Evolutionary conservation across 2,329 filamentous ascomycete genomes (phyloP).

Genomic region (Alternaria tenuissima): DNA sequence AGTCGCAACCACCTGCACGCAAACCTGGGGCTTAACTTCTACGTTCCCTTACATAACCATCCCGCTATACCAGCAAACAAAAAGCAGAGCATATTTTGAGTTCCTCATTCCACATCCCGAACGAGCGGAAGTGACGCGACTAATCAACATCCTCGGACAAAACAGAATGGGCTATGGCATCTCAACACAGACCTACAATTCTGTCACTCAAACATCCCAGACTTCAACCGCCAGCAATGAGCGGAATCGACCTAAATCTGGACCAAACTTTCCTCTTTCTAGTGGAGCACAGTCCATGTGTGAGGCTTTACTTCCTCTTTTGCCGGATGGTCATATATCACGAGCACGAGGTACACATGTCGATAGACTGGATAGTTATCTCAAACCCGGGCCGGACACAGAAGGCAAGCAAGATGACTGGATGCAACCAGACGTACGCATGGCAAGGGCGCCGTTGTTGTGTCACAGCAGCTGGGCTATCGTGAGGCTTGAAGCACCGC

Average conservation of each 20-base stretch:
- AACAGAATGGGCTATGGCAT: neutral
- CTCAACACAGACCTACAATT: neutral
- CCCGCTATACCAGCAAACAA: neutral
- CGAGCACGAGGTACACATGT: neutral
- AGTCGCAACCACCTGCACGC: neutral
- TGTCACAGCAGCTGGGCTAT: neutral
- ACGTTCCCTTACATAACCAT: neutral
- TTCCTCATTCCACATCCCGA: slow-evolving; percentile 24
- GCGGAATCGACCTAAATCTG: neutral
- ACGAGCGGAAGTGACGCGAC: neutral
- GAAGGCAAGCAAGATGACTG: neutral
- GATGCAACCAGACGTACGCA: neutral
- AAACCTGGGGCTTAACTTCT: neutral
- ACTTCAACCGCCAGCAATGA: neutral
- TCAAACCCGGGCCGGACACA: neutral
- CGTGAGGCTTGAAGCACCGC: slow-evolving; percentile 2
- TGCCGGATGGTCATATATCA: neutral
- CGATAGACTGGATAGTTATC: neutral
- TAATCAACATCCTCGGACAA: neutral
- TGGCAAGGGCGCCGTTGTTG: neutral
- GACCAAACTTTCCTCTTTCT: neutral
- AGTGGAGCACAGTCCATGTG: neutral
- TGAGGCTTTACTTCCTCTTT: neutral
- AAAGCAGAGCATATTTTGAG: slow-evolving; percentile 24
- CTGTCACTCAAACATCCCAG: neutral